Percentiles rank a stretch among this genome's conserved stretches.
These are phyloP conservation scores for Candida tammaniensis DNA, from an alignment of 805 yeast genomes.

Conservation along the genomic window DNA sequence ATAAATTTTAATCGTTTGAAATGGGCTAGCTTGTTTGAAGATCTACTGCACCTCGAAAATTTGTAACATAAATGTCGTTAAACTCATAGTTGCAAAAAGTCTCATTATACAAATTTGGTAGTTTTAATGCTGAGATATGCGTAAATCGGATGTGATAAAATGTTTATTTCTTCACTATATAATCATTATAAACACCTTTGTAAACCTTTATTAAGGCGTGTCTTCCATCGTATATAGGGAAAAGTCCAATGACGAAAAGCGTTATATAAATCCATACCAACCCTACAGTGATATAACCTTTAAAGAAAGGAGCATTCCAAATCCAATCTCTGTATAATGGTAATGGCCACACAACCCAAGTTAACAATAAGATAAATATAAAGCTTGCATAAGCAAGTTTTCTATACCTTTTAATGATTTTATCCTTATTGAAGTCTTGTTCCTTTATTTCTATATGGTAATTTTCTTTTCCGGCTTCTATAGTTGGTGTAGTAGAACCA, in stretches of 20 bases:
- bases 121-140: no score
- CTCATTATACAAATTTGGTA: no score
- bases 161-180: not conserved
- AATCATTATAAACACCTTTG: conserved; percentile 18
- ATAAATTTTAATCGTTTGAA: no score
- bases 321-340: conserved; percentile 43
- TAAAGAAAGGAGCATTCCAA: conserved; percentile 33
- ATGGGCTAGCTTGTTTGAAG: no score
- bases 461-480: conserved; percentile 3
- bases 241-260: conserved; percentile 28
- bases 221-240: conserved; percentile 34
- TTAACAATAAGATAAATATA: conserved; percentile 24
- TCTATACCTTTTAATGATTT: conserved; percentile 15
- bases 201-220: conserved; percentile 23
- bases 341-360: conserved; percentile 42
- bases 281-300: conserved; percentile 37
- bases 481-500: not conserved
- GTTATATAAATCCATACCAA: conserved; percentile 40
- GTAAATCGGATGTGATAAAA: no score
- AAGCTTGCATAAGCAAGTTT: conserved; percentile 25
- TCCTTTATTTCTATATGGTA: not conserved
- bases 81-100: no score
- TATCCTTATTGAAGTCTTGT: not conserved
- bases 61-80: no score
- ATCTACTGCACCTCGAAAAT: no score